Evolutionary conservation across 768 basidiomycete genomes (phyloP), one percentile per base, ranked within the genome.

Genomic region (Psilocybe tampanensis): DNA sequence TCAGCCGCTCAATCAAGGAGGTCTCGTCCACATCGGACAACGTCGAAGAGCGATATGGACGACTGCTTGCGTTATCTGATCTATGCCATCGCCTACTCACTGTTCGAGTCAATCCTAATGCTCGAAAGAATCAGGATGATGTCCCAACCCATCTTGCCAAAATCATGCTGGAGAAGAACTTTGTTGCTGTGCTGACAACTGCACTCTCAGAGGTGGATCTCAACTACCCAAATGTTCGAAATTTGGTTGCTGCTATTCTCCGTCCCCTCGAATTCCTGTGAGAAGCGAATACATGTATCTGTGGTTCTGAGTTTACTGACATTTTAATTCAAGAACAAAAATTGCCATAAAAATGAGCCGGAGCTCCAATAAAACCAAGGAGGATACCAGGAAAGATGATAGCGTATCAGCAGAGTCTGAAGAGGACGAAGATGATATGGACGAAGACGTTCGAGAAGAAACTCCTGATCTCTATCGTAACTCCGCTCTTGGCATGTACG

Each of bases 291-390:
- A 26, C 24, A 34, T 22, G 45, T 41, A 34, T 18, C 18, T 44
- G 18, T 41, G 33, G 39, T 11, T 68, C 44, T 34, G 9, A 60
- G 62, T 54, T 63, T 52, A 47, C 44, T 60, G 59, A 55, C 54
- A 29, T 29, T 9, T 29, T 59, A 59, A 52, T 55, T 44, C 18
- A 59, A 96, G 94, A 49, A 92, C 97, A 17, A 97, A 96, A 70
- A 81, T 95, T 52, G 95, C 96, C n/a, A 98, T 97, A 73, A 98
- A 96, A 73, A 95, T 98, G 92, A 96, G 94, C 47, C 85, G 89
- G 41, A 79, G 86, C 8, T 83, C 87, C 13, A 82, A 81, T 45
- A 91, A 86, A 71, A 73, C 64, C 42, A 90, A 90, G 66, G 88
- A 86, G 21, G 86, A 85, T 23, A 80, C 80, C 21, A 69, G 71